Conservation (phyloP, 2,329 filamentous ascomycete genomes). For the Kalmusia sp. region DNA sequence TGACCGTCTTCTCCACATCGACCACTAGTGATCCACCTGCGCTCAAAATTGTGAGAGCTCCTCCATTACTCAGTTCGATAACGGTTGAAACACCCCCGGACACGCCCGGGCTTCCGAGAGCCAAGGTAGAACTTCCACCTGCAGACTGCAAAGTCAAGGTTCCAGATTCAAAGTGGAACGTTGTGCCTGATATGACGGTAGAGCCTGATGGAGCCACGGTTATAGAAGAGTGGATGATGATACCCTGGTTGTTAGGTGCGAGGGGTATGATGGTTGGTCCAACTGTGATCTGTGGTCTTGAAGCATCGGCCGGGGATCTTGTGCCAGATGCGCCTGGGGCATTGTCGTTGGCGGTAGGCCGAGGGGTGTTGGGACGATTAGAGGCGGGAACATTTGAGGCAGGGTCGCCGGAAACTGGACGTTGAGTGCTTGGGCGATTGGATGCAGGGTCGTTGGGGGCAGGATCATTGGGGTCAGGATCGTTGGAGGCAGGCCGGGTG, state of each 20-base stretch:
- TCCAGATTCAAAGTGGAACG: neutral
- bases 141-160: neutral
- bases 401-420: neutral
- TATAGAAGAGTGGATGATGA: neutral
- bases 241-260: neutral
- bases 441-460: neutral
- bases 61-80: neutral
- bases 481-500: too few species aligned
- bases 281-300: neutral
- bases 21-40: neutral
- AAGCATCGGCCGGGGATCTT: neutral
- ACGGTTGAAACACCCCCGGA: neutral
- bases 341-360: neutral
- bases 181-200: neutral
- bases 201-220: neutral
- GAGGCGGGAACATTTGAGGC: neutral
- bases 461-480: too few species aligned
- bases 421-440: neutral
- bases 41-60: neutral
- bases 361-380: neutral
- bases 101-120: neutral
- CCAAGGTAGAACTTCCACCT: too few species aligned
- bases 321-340: neutral
- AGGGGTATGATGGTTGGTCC: constrained; percentile 3
- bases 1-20: neutral